Evolutionary conservation across 2,329 filamentous ascomycete species (phyloP), one percentile per base, ranked within the genome.

Genomic region (Xylaria sp.): DNA sequence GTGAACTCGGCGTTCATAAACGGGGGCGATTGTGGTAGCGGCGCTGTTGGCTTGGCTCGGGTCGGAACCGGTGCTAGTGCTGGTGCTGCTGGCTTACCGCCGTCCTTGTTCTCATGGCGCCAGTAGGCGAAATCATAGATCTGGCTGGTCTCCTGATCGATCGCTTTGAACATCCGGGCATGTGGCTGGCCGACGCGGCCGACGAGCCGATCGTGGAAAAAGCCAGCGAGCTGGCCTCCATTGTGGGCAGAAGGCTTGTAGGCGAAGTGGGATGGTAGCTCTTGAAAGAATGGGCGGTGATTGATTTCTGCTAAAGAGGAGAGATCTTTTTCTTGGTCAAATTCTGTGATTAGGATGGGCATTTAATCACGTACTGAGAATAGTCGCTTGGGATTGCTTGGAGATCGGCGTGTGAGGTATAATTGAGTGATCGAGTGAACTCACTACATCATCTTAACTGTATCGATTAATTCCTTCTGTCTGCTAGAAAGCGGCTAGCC

Each of bases 1-100:
- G 64, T 56, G 39, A 69, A 69, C 27, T 69, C 64, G 24, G 53
- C 56, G 30, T 69, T 67, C 64, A 69, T 64, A 24, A 42, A 64
- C 24, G 60, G 50, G 11, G 64, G 54, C 30, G 65, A 34, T 24
- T 62, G 39, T 34, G 57, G 64, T 30, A 48, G 14, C n/a, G 55
- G 30, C 24, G 4, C 51, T 2, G 27, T 62, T 19, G 50, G n/a
- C 51, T 61, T 67, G 27, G 56, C 54, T 27, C 4, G 24, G 42
- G 36, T 11, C 19, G 32, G 34, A 9, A 51, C 56, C 61, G 61
- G 36, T 27, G 24, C 61, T 30, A 34, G 55, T 3, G 36, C 21
- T 8, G 55, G 55, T 27, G 14, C 21, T 45, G 27, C 36, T n/a
- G 36, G 27, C 42, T 56, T 36, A 12, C 56, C 47, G 12, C 63